Conservation (phyloP, 352 stramenopile species). For the Phytophthora cactorum region DNA sequence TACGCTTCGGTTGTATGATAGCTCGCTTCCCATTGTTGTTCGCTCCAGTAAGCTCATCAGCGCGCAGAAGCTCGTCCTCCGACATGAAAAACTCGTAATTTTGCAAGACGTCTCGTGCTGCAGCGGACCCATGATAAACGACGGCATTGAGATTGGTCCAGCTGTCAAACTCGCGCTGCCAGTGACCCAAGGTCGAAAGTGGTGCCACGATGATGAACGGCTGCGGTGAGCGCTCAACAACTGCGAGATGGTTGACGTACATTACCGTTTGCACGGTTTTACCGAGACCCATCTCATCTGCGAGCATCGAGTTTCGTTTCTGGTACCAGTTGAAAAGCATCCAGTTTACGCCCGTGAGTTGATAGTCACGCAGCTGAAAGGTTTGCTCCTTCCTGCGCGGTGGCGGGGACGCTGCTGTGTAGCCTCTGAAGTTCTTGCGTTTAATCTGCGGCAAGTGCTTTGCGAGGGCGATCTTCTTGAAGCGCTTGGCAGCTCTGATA, state of each 20-base stretch:
- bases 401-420: constrained; percentile 63
- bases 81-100: constrained; percentile 95
- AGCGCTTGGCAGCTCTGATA: constrained; percentile 53
- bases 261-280: constrained; percentile 97
- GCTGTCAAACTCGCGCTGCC: constrained; percentile 94
- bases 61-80: constrained; percentile 48
- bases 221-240: constrained; percentile 93
- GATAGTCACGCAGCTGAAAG: constrained; percentile 97
- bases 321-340: constrained; percentile 99
- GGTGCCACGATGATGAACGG: constrained; percentile 98
- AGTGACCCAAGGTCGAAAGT: constrained; percentile 98
- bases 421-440: constrained; percentile 79
- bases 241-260: constrained; percentile 96
- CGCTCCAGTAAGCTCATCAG: constrained; percentile 39
- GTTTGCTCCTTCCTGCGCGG: constrained; percentile 62
- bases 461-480: constrained; percentile 50
- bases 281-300: constrained; percentile 99
- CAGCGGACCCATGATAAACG: constrained; percentile 97
- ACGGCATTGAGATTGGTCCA: constrained; percentile 99
- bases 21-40: constrained; percentile 35
- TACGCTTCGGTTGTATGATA: constrained; percentile 43
- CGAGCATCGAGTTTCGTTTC: constrained; percentile 97
- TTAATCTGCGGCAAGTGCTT: constrained; percentile 44
- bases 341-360: constrained; percentile 99
- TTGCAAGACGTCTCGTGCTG: constrained; percentile 91